Percentiles rank a stretch among this genome's conserved stretches.
phyloP scores from a whole-genome alignment of 768 basidiomycete species.

The Leccinellum albellum region DNA sequence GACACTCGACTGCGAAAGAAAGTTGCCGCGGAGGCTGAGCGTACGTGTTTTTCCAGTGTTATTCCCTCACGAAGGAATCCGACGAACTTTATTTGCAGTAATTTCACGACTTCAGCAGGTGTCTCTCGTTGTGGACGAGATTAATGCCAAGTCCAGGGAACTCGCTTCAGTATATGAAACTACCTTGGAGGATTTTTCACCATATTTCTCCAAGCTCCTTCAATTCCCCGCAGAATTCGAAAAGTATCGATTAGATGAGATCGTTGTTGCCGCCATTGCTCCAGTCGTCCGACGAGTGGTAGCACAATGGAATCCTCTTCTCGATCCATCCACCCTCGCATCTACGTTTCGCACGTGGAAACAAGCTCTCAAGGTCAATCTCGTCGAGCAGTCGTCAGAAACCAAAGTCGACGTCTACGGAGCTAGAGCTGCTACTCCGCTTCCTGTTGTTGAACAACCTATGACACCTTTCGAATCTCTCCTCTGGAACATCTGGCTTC shows the following conservation, averaged over 20 bases:
- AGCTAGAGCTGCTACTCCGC: slow-evolving; percentile 32
- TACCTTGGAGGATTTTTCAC: slow-evolving; percentile 69
- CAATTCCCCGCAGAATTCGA: slow-evolving; percentile 75
- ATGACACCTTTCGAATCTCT: slow-evolving; percentile 98
- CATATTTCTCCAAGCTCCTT: slow-evolving; percentile 68
- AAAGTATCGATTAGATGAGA: slow-evolving; percentile 78
- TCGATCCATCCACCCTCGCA: slow-evolving; percentile 63
- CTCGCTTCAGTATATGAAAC: slow-evolving; percentile 63
- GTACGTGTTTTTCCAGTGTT: slow-evolving; percentile 39
- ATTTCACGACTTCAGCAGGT: slow-evolving; percentile 76
- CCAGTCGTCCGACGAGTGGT: slow-evolving; percentile 74
- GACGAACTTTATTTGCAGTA: slow-evolving; percentile 41
- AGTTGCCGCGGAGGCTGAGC: slow-evolving; percentile 71
- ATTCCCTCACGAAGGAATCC: slow-evolving; percentile 2
- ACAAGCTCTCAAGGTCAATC: slow-evolving; percentile 58
- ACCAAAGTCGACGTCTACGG: slow-evolving; percentile 59
- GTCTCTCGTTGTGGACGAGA: slow-evolving; percentile 69
- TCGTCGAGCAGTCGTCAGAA: slow-evolving; percentile 39
- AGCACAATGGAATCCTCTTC: slow-evolving; percentile 78
- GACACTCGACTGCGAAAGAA: slow-evolving; percentile 65
- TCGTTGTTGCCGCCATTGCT: slow-evolving; percentile 87
- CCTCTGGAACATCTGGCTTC: slow-evolving; percentile 93
- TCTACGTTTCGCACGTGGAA: slow-evolving; percentile 69
- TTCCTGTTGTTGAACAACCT: slow-evolving; percentile 41
- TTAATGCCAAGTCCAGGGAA: slow-evolving; percentile 62